Base-by-base conservation (phyloP, 83 land plant species). In the Thuja plicata region DNA sequence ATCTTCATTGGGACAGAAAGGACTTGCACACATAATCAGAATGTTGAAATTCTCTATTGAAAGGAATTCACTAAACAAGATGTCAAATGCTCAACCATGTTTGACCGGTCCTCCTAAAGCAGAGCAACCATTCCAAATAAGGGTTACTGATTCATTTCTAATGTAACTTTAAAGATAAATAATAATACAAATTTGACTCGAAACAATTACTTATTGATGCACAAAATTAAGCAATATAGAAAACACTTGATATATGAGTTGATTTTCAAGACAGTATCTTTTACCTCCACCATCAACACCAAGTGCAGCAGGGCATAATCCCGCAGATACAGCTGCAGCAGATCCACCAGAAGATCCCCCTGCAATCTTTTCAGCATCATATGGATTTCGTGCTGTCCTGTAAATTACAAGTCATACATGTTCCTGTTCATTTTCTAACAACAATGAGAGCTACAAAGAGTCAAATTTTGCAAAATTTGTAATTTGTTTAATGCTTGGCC, bases 251-350 rank as follows among this genome's bases (percentile, higher is more conserved):
- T 76, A 32, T 13, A 4, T 30, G 35, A 83, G 15, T 46, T n/a
- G 34, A 83, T 30, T 83, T 82, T 3, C 19, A 38, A n/a, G 35
- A n/a, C 24, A 85, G 2, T 46, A 62, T 62, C 27, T 2, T 52
- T 86, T 93, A 98, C 99, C 98, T 93, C 98, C 98, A n/a, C 99
- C 99, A 92, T 98, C 99, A 87, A 97, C 97, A 50, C 99, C 99
- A 79, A 98, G 95, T 19, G 99, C 94, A 82, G 90, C 97, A 70
- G 99, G 98, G 89, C 99, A 98, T 34, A 97, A 82, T 37, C 99
- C 99, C 43, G 96, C 95, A 91, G 96, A 91, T 27, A 97, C 99
- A 48, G 94, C 97, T 43, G 98, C 96, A 48, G 98, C 98, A 88
- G 99, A 97, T 66, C 99, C 99, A 86, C 98, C 93, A 52, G 99